These are phyloP conservation scores for Lagenaria siceraria DNA, from an alignment of 306 rosid species.

Conservation along the genomic window DNA sequence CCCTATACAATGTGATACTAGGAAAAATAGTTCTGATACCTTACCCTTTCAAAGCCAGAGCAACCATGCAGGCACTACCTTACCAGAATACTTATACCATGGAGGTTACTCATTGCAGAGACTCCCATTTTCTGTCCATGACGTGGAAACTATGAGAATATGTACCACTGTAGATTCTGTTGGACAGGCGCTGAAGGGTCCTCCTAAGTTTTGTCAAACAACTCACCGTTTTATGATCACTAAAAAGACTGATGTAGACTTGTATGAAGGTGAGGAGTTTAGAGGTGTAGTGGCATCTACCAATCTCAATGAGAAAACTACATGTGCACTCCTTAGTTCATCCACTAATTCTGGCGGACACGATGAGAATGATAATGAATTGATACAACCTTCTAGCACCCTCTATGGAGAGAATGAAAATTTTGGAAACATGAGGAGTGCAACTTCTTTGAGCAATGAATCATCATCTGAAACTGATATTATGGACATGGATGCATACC, in stretches of 20 bases:
- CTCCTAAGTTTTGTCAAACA: conserved; percentile 39
- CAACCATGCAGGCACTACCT: conserved; percentile 19
- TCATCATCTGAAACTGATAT: conserved; percentile 68
- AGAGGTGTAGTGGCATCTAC: conserved; percentile 23
- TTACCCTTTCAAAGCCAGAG: conserved; percentile 23
- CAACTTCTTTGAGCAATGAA: conserved; percentile 33
- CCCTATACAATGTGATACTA: conserved; percentile 26
- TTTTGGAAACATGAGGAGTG: conserved; percentile 17
- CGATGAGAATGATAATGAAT: conserved; percentile 24
- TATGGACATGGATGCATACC: conserved; percentile 52
- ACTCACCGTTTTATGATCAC: conserved; percentile 35
- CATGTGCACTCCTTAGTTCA: conserved; percentile 18
- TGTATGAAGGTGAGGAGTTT: conserved; percentile 29
- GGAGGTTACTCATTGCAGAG: conserved; percentile 25
- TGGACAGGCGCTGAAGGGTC: conserved; percentile 38
- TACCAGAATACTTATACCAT: conserved; percentile 15
- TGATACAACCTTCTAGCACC: conserved; percentile 30
- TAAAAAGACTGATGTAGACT: conserved; percentile 26
- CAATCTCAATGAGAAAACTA: conserved; percentile 32
- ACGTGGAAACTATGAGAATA: conserved; percentile 33
- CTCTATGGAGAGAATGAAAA: conserved; percentile 27
- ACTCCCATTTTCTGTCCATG: conserved; percentile 32
- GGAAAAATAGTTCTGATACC: conserved; percentile 22
- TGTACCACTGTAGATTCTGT: conserved; percentile 30
- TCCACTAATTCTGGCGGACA: conserved; percentile 23